Base-by-base conservation (phyloP, 179 eudicot species). In the Sideroxylon spinosum region DNA sequence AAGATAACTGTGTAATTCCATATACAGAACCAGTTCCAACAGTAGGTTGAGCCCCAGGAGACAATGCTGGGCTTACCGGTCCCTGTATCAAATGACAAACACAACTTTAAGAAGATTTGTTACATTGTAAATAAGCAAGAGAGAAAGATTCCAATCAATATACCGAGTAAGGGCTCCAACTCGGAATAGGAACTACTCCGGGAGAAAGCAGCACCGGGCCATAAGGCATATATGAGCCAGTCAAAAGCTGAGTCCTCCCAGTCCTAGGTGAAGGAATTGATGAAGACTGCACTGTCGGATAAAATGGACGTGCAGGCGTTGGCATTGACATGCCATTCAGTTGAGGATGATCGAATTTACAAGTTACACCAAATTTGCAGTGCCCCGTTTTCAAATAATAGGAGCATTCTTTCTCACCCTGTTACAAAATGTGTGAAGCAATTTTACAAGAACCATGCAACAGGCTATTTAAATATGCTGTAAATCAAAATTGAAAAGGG, bases 341-440 rank as follows among this genome's bases (percentile, higher is more conserved):
- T 78, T 91, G 94, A 86, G 98, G 98, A 86, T 95, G 98, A 88
- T 95, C 87, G 90, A 90, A 95, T 95, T 93, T 95, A 93, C 98
- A 95, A 55, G 95, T 87, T 82, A 83, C 69, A 78, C 97, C 98
- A 76, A 91, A 95, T 86, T 90, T 95, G 97, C 98, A 95, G 80
- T 89, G 97, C 95, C 98, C 98, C 89, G 97, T 95, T 86, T 92
- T 90, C 89, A 93, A 88, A 95, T 93, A 95, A 81, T 95, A 93
- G 95, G 98, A 90, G 95, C 98, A 95, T 81, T 91, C 97, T 81
- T 81, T 84, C 86, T 88, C 97, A 77, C 91, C 97, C 98, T 95
- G 88, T 72, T 64, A 10, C 9, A 28, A 75, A 32, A 75, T 7
- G 81, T 16, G 78, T 22, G 37, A 57, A 7, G 67, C 74, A 68